Evolutionary conservation across 257 asterid species (phyloP), one percentile per base, ranked within the genome.

Genomic region (Solanum okadae): DNA sequence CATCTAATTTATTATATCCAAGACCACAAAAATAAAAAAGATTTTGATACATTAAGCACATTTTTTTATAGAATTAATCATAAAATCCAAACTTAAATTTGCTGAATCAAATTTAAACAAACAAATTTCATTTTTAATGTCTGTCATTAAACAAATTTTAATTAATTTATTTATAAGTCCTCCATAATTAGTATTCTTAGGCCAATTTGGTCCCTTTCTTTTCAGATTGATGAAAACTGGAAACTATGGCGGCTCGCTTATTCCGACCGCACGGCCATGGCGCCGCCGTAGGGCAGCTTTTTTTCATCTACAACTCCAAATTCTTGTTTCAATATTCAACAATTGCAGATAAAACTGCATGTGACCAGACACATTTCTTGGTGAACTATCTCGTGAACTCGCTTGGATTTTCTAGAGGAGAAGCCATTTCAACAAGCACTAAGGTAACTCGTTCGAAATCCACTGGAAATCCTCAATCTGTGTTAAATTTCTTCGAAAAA

Each of bases 381-480:
- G 87, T 44, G 70, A 68, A 87, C 25, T 89, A 84, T 25, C 85
- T 87, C 0, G 73, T 76, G 8, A 76, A 87, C 27, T 87, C 88
- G 4, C 84, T 89, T 2, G 91, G 89, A 46, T 87, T 89, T 13
- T 89, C 91, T 14, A 40, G 22, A n/a, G 22, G 44, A 73, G 91
- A 83, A 14, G 91, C 91, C 20, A 63, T 83, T 83, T 12, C 87
- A 33, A 72, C 91, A 3, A 70, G 38, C 7, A 3, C 38, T 5
- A 89, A 87, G 86, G 82, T 89, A 83, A 29, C 9, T 8, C 89
- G 72, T 23, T 70, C 1, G 3, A 87, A 35, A 33, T 38, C 87
- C 38, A 1, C 16, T 22, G 65, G 22, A 13, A 84, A 87, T 29
- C 84, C 88, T 22, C 67, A 84, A 33, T 29, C 52, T 42, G 91